A percentile compares a stretch with the other conserved stretches of the same genome.
Evolutionary conservation across 2,329 filamentous ascomycete genomes (phyloP).

Genomic region (Cladophialophora psammophila): DNA sequence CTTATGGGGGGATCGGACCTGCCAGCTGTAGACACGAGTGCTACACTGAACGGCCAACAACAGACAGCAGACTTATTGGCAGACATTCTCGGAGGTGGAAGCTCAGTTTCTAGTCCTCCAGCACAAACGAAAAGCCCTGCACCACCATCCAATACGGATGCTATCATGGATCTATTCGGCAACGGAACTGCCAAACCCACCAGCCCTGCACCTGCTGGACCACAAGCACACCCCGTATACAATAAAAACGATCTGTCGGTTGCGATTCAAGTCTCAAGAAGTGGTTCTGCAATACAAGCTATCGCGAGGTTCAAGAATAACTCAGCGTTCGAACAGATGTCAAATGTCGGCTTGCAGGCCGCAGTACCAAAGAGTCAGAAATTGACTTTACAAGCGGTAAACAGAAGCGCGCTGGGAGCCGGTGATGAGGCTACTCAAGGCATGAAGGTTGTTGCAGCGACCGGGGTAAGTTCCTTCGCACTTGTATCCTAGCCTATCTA

Average conservation of each 20-base stretch:
- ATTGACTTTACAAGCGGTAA: conserved; percentile 88
- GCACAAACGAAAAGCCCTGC: conserved; percentile 60
- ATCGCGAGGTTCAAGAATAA: conserved; percentile 83
- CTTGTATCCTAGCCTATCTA: neutral
- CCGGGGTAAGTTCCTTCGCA: conserved; percentile 74
- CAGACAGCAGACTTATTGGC: conserved; percentile 88
- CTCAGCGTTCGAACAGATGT: conserved; percentile 69
- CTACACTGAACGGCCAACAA: conserved; percentile 61
- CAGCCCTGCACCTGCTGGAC: conserved; percentile 53
- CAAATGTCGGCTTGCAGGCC: conserved; percentile 84
- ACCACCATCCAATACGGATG: conserved; percentile 67
- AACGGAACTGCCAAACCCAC: conserved; percentile 49
- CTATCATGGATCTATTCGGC: conserved; percentile 92
- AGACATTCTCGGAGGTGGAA: conserved; percentile 82
- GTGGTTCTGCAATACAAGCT: conserved; percentile 73
- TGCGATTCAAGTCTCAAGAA: conserved; percentile 83
- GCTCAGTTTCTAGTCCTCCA: conserved; percentile 62
- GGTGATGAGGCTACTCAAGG: conserved; percentile 86
- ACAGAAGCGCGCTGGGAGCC: conserved; percentile 75
- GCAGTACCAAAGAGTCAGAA: conserved; percentile 97
- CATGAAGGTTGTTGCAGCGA: conserved; percentile 85
- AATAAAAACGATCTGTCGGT: conserved; percentile 84
- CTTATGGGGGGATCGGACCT: conserved; percentile 83
- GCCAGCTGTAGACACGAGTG: conserved; percentile 64
- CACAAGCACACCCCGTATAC: conserved; percentile 74